Evolutionary conservation across 306 rosid species (phyloP), one percentile per base, ranked within the genome.

Genomic region (Castanea sativa): DNA sequence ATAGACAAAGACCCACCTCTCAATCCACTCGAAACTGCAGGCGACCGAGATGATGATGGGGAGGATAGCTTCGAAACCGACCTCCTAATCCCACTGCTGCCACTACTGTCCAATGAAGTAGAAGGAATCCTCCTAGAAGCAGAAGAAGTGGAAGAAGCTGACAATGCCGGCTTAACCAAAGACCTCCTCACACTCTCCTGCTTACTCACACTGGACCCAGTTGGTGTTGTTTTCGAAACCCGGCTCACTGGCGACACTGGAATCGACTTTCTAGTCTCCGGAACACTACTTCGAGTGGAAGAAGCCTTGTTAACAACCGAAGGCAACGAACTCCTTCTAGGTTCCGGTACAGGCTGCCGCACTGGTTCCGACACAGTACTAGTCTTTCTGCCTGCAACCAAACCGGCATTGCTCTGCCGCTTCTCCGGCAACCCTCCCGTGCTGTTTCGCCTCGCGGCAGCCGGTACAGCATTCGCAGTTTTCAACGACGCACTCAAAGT

Each of bases 331-430:
- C 89, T 89, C 52, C 92, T 89, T 80, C 90, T 87, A 25, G 78
- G 89, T 79, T 92, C 99, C 1, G 96, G 97, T 27, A 90, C 89
- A 60, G 96, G 91, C 87, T 85, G 87, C 83, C 94, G 88, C 2
- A 65, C 76, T 14, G 91, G 49, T 73, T 89, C 96, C 0, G 81
- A 64, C 65, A 86, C 59, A 74, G 43, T 51, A 1, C 73, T 5
- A 11, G 82, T 78, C 78, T 35, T 89, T 76, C 32, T 80, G 25
- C 83, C 80, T 14, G 79, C 83, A 71, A 76, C 43, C 15, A 84
- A 72, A 61, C 81, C 81, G 2, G 60, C 79, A 55, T 60, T 73
- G 82, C 19, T 57, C 84, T 72, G 87, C 59, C 59, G 61, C 83
- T 86, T 93, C 91, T 87, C 93, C 3, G 80, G 76, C 76, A 89